phyloP scores from a whole-genome alignment of 208 protist genomes.

The Crithidia mellificae region DNA sequence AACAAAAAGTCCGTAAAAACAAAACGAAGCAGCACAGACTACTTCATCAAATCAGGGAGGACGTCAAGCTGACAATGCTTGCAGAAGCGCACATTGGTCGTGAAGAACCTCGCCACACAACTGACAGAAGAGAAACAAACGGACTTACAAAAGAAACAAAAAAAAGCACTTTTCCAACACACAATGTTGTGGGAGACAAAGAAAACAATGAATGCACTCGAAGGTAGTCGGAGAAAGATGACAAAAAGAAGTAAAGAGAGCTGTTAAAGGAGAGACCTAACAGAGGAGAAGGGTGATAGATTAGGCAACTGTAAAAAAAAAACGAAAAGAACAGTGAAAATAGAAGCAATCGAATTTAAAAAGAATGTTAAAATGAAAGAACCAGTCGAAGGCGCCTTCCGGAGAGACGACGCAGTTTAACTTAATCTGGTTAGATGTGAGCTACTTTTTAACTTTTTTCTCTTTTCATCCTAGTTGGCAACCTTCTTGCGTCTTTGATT shows the following conservation, averaged over 20 bases:
- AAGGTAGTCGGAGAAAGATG: background rate
- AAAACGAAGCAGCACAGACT: no score
- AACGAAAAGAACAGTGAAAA: background rate
- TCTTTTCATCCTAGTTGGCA: no score
- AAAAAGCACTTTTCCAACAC: background rate
- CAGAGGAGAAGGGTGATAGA: background rate
- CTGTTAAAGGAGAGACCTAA: background rate
- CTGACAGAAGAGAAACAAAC: background rate
- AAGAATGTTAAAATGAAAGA: background rate
- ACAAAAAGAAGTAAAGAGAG: background rate
- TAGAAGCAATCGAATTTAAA: background rate
- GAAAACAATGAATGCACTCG: slow-evolving; percentile 2
- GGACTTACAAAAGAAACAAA: background rate
- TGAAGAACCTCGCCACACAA: background rate
- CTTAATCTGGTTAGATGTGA: no score
- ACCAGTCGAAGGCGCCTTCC: background rate
- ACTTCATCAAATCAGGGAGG: no score
- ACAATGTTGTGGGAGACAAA: background rate
- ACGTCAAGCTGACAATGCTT: no score
- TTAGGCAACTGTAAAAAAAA: background rate
- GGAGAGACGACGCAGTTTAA: background rate
- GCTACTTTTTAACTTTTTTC: no score
- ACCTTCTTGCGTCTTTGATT: no score
- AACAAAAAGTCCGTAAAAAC: no score
- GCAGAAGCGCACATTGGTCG: background rate